These are phyloP conservation scores for Oehlia diaphana DNA, from an alignment of 192 early-diverging fungal species.

Conservation along the genomic window DNA sequence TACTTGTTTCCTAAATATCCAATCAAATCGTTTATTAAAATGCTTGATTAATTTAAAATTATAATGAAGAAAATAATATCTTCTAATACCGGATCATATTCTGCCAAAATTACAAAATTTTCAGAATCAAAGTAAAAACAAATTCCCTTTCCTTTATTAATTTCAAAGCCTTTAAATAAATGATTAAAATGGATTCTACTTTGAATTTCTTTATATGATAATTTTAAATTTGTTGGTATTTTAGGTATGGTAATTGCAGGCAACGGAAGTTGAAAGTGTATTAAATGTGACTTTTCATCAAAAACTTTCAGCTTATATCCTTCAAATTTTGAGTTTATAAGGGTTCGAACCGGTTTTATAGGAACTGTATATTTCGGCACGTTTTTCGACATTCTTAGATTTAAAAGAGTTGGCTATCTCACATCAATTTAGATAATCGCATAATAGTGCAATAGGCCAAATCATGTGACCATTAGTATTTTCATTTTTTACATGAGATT, in stretches of 20 bases:
- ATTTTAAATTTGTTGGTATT: constrained; percentile 43
- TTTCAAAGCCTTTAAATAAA: constrained; percentile 49
- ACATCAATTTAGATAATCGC: no score
- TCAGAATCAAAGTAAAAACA: constrained; percentile 45
- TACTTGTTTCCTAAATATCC: neutral
- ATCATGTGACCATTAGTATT: no score
- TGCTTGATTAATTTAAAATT: no score
- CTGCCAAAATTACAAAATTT: constrained; percentile 35
- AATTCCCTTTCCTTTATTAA: constrained; percentile 12
- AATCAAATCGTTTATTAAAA: no score
- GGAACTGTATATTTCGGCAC: neutral
- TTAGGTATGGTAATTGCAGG: constrained; percentile 39
- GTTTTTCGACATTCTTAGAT: no score
- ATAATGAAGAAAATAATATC: neutral
- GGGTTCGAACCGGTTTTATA: neutral
- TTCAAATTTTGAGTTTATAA: constrained; percentile 68
- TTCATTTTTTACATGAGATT: no score
- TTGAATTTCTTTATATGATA: constrained; percentile 66
- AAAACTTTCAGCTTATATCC: constrained; percentile 70
- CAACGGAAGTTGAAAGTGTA: constrained; percentile 32
- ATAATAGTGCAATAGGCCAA: no score
- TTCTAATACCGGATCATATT: constrained; percentile 38
- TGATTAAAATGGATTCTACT: constrained; percentile 67
- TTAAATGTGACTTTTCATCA: constrained; percentile 34
- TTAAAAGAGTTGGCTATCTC: no score